Conservation (phyloP, 2,329 filamentous ascomycete genomes). For the Xylaria sp. region DNA sequence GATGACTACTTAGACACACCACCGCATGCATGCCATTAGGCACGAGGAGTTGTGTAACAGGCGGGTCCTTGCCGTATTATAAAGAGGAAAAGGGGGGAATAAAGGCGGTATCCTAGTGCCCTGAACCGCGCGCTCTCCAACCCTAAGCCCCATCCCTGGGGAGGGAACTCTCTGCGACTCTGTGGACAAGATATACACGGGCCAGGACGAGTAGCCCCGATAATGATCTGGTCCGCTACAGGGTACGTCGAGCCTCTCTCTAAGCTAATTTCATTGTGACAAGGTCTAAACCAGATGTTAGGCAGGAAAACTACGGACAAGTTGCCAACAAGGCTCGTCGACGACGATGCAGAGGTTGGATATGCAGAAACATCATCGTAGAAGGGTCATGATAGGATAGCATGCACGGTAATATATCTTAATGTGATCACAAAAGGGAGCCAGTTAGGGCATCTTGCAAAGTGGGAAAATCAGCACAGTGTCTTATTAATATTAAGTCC, state of each 20-base stretch:
- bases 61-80: constrained; percentile 8
- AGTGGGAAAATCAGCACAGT: constrained; percentile 38
- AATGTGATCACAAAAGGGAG: not conserved
- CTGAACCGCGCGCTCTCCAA: not conserved
- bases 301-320: not conserved
- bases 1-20: constrained; percentile 3
- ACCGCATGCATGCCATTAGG: not conserved
- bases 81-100: not conserved
- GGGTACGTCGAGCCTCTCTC: not conserved
- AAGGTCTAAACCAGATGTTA: too few relatives aligned
- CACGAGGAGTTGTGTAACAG: constrained; percentile 17
- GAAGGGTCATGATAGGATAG: not conserved
- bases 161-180: not conserved
- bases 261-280: too few relatives aligned
- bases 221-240: not conserved
- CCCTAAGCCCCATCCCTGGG: not conserved
- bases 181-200: constrained; percentile 8
- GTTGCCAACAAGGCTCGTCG: not conserved
- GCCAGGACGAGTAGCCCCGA: not conserved
- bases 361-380: not conserved
- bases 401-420: not conserved
- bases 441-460: not conserved
- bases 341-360: not conserved
- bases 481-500: constrained; percentile 49
- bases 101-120: constrained; percentile 5